Evolutionary conservation across 148 eudicot species (phyloP), one percentile per base, ranked within the genome.

Genomic region (Tetragonia tetragonoides): DNA sequence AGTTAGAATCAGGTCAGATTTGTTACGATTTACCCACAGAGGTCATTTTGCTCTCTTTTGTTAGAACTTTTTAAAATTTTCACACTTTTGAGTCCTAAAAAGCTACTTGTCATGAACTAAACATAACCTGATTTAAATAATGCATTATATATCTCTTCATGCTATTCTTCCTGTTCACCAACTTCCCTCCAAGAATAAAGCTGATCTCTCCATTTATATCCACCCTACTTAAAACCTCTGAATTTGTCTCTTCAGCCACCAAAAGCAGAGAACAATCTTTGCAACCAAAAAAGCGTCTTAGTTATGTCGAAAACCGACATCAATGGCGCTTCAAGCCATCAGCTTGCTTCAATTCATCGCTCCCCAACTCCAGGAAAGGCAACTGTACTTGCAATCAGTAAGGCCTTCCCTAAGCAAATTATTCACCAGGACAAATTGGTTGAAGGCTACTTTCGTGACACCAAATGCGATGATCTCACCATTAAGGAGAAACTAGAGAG

Each of bases 351-450:
- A 44, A n/a, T 54, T 21, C 77, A 75, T 62, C 90, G 94, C 21
- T 40, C 73, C 46, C 90, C 93, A 0, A 94, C 87, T 3, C 86
- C 86, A 0, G 98, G 98, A 11, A 94, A 85, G 86, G 98, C 98
- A 0, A 88, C 97, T 0, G 78, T 94, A 21, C 89, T 94, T 11
- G 98, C 97, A 0, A 74, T 89, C 18, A 93, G 97, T 5, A 90
- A 92, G 87, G 97, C 97, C 6, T 90, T 90, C 60, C 97, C 98
- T 14, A 87, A 92, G 74, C 97, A 94, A 83, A 84, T 94, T 69
- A 80, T 94, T 38, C 97, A 90, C 24, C 98, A 92, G 77, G 97
- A 92, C 8, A 79, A 83, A 72, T 73, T 94, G 84, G 97, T 92
- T 0, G 98, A 94, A 77, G 97, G 98, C 41, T 94, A 71, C 66